Percentiles rank a stretch among this genome's conserved stretches.
These are phyloP conservation scores for Penicillium decumbens DNA, from an alignment of 2,329 filamentous ascomycete species.

Conservation along the genomic window DNA sequence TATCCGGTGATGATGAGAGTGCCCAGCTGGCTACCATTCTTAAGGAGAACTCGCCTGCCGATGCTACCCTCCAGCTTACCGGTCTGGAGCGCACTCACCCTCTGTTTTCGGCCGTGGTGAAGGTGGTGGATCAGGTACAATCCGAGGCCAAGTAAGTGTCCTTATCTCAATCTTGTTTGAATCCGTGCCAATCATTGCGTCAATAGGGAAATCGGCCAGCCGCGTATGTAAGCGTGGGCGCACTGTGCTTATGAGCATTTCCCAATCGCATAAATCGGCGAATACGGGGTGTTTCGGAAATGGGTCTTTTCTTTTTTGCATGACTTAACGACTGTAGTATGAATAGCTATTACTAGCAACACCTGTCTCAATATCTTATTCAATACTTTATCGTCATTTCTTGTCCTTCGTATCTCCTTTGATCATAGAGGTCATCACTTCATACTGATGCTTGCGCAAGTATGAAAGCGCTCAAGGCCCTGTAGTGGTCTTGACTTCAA, in stretches of 20 bases:
- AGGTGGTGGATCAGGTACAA: slow-evolving; percentile 81
- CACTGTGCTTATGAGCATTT: slow-evolving; percentile 4
- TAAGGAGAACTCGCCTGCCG: slow-evolving; percentile 65
- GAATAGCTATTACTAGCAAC: slow-evolving; percentile 4
- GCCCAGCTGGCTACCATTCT: slow-evolving; percentile 80
- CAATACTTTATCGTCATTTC: background rate
- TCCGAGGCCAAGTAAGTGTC: slow-evolving; percentile 37
- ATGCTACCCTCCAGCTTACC: slow-evolving; percentile 74
- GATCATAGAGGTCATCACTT: no score
- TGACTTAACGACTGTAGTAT: slow-evolving; percentile 13
- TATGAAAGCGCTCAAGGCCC: no score
- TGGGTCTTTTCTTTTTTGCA: slow-evolving; percentile 14
- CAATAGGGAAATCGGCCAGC: slow-evolving; percentile 26
- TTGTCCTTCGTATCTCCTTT: background rate
- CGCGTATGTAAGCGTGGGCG: slow-evolving; percentile 23
- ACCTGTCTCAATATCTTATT: background rate
- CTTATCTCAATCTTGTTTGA: background rate
- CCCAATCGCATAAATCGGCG: slow-evolving; percentile 30
- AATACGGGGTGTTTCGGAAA: slow-evolving; percentile 29
- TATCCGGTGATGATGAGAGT: slow-evolving; percentile 87
- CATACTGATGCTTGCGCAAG: no score
- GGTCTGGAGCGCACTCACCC: slow-evolving; percentile 73
- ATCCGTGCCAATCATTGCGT: slow-evolving; percentile 12
- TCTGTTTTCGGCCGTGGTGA: slow-evolving; percentile 69
- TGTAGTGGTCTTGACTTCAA: no score